phyloP scores from a whole-genome alignment of 805 yeast genomes.

The Wickerhamiella kurtzmanii region DNA sequence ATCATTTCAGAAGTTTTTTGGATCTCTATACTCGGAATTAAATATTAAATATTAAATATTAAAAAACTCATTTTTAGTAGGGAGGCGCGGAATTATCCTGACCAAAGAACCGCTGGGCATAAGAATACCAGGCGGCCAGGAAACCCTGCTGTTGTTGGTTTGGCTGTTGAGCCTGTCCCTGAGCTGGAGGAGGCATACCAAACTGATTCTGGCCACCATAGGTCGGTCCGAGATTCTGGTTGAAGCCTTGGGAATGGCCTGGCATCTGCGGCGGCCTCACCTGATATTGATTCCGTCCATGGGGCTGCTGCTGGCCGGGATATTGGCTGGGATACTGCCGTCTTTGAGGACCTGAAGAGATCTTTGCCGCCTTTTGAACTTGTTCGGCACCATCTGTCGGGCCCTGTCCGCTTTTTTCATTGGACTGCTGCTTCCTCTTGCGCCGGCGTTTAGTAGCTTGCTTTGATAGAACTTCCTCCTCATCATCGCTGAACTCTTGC shows the following conservation, averaged over 20 bases:
- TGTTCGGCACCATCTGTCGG: too few relatives aligned
- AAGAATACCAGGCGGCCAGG: background rate
- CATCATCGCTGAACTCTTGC: constrained; percentile 93
- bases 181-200: background rate
- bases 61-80: background rate
- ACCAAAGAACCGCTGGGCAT: background rate
- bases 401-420: background rate
- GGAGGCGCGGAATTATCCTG: constrained; percentile 1
- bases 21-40: too few relatives aligned
- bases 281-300: background rate
- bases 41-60: too few relatives aligned
- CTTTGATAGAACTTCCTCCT: constrained; percentile 63
- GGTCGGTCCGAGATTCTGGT: background rate
- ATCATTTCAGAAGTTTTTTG: too few relatives aligned
- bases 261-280: background rate
- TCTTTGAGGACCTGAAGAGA: constrained; percentile 1
- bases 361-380: constrained; percentile 5
- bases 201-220: background rate
- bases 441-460: constrained; percentile 48
- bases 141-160: background rate
- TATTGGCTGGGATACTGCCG: background rate
- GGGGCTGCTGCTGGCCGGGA: background rate
- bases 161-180: constrained; percentile 1
- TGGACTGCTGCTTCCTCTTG: constrained; percentile 22
- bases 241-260: background rate